Percentiles rank a stretch among this genome's conserved stretches.
phyloP scores from a whole-genome alignment of 306 rosid species.

The Prunus armeniaca region DNA sequence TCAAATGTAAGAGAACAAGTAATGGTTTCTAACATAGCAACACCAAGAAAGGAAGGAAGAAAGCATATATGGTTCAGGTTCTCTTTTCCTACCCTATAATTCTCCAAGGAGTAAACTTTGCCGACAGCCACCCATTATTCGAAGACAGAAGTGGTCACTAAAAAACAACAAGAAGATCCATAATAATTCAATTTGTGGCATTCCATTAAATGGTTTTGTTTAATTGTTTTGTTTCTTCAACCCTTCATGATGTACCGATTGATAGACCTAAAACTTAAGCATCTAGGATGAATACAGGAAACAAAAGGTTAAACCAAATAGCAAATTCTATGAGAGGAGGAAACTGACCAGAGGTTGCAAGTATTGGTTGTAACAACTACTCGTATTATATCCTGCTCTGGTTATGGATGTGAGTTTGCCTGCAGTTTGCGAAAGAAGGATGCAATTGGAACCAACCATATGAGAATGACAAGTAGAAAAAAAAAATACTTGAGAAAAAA shows the following conservation, averaged over 20 bases:
- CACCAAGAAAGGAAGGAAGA: not conserved
- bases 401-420: slow-evolving; percentile 13
- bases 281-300: too few species aligned
- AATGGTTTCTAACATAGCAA: not conserved
- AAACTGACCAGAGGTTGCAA: slow-evolving; percentile 27
- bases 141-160: not conserved
- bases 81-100: not conserved
- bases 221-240: not conserved
- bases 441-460: not conserved
- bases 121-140: not conserved
- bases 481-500: not conserved
- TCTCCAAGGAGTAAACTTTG: not conserved
- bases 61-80: not conserved
- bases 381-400: slow-evolving; percentile 2
- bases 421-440: not conserved
- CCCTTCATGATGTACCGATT: not conserved
- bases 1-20: not conserved
- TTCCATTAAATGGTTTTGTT: not conserved
- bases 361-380: slow-evolving; percentile 8
- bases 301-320: not conserved
- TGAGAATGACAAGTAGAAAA: too few species aligned
- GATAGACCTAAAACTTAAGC: not conserved
- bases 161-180: not conserved
- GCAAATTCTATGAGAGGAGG: not conserved
- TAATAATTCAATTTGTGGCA: not conserved